Percentiles rank a stretch among this genome's conserved stretches.
These are phyloP conservation scores for Alectoria sarmentosa DNA, from an alignment of 495 filamentous ascomycete species.

Conservation along the genomic window DNA sequence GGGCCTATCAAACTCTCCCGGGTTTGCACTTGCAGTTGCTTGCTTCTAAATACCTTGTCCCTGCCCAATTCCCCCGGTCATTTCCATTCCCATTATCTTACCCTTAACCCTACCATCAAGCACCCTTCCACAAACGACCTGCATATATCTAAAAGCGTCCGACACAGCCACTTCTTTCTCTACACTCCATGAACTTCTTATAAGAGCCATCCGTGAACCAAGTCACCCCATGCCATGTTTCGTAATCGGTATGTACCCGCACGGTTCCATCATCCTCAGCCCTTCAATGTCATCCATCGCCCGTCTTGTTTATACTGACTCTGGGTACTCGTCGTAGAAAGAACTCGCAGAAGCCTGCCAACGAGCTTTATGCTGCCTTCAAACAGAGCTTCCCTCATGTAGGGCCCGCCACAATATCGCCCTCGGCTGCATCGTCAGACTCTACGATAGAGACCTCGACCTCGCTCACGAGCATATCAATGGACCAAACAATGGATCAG, in stretches of 20 bases:
- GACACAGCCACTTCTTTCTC: constrained; percentile 25
- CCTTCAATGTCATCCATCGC: constrained; percentile 1
- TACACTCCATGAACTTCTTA: constrained; percentile 12
- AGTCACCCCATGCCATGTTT: constrained; percentile 32
- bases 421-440: constrained; percentile 30
- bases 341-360: constrained; percentile 78
- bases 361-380: constrained; percentile 79
- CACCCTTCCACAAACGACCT: constrained; percentile 10
- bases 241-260: constrained; percentile 35
- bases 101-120: constrained; percentile 8
- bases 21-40: not conserved
- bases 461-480: constrained; percentile 35
- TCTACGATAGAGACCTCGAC: constrained; percentile 34
- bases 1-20: constrained; percentile 8
- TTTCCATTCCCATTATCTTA: constrained; percentile 3
- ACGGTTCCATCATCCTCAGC: not conserved
- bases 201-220: constrained; percentile 6
- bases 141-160: constrained; percentile 20
- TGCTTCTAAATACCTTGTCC: constrained; percentile 1
- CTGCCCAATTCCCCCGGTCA: constrained; percentile 7
- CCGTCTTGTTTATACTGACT: constrained; percentile 7
- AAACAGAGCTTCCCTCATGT: constrained; percentile 71
- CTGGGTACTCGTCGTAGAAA: constrained; percentile 42
- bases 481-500: constrained; percentile 39
- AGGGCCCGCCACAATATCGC: constrained; percentile 29